Evolutionary conservation across 2,329 filamentous ascomycete genomes (phyloP).

Genomic region (Xylaria polymorpha): DNA sequence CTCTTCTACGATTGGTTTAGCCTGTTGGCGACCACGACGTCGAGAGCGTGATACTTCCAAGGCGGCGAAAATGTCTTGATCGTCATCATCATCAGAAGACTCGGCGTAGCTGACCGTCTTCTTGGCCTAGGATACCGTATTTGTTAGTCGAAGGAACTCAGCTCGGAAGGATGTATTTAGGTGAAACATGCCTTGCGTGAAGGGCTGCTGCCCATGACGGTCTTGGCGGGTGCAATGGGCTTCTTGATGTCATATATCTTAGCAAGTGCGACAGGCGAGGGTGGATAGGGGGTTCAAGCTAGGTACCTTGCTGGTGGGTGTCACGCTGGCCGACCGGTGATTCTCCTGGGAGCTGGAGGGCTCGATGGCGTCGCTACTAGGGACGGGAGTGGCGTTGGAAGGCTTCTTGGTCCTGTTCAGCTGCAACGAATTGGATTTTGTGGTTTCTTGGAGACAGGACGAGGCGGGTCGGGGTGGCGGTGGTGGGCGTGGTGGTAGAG

Average conservation of each 20-base stretch:
- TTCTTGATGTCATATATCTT: slow-evolving; percentile 50
- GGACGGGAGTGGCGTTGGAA: slow-evolving; percentile 73
- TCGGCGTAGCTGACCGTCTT: slow-evolving; percentile 83
- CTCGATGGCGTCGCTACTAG: slow-evolving; percentile 81
- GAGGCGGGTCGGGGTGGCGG: slow-evolving; percentile 43
- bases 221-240: slow-evolving; percentile 57
- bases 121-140: slow-evolving; percentile 55
- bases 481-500: slow-evolving; percentile 44
- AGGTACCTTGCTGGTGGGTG: slow-evolving; percentile 58
- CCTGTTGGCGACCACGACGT: slow-evolving; percentile 61
- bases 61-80: slow-evolving; percentile 74
- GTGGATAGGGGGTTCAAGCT: slow-evolving; percentile 62
- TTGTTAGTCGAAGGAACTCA: not conserved
- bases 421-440: slow-evolving; percentile 59
- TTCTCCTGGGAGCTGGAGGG: slow-evolving; percentile 77
- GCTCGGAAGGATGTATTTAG: not conserved
- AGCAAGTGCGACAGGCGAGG: slow-evolving; percentile 57
- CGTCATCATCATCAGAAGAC: slow-evolving; percentile 83
- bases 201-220: slow-evolving; percentile 73
- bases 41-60: slow-evolving; percentile 55
- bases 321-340: slow-evolving; percentile 56
- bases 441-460: slow-evolving; percentile 59
- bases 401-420: slow-evolving; percentile 53
- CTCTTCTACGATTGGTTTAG: slow-evolving; percentile 71
- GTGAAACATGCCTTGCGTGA: slow-evolving; percentile 75